A percentile compares a stretch with the other conserved stretches of the same genome.
Evolutionary conservation across 75 land plant genomes (phyloP).

Genomic region (Selaginella tamariscina): DNA sequence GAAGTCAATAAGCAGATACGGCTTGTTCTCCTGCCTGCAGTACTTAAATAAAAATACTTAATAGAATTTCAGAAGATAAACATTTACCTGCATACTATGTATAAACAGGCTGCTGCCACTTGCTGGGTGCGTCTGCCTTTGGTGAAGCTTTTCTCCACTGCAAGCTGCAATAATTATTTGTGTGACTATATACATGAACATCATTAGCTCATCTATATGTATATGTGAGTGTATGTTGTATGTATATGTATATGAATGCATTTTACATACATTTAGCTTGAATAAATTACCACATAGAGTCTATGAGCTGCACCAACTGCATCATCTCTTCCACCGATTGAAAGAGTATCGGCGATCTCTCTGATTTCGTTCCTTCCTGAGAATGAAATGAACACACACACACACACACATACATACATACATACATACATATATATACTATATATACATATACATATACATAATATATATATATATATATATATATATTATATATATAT

Average conservation of each 20-base stretch:
- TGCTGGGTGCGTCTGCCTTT: slow-evolving; percentile 54
- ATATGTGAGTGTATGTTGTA: too few relatives aligned
- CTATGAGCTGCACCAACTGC: slow-evolving; percentile 36
- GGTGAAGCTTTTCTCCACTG: slow-evolving; percentile 67
- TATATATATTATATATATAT: too few relatives aligned
- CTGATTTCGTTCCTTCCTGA: slow-evolving; percentile 52
- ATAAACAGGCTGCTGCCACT: slow-evolving; percentile 85
- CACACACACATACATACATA: neutral
- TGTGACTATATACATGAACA: too few relatives aligned
- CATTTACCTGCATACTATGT: slow-evolving; percentile 70
- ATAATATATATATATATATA: too few relatives aligned
- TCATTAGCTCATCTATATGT: too few relatives aligned
- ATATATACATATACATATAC: too few relatives aligned
- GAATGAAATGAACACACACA: slow-evolving; percentile 2
- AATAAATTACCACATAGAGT: slow-evolving; percentile 33
- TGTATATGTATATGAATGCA: neutral
- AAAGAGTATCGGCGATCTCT: slow-evolving; percentile 28
- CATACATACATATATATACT: too few relatives aligned
- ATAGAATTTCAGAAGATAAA: neutral
- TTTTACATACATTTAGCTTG: slow-evolving; percentile 7
- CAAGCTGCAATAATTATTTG: slow-evolving; percentile 44
- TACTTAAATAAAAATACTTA: slow-evolving; percentile 13
- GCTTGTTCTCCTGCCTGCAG: slow-evolving; percentile 50
- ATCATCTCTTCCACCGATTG: slow-evolving; percentile 43
- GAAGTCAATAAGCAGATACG: slow-evolving; percentile 88